Base-by-base conservation (phyloP, 257 asterid species). In the Leptodermis oblonga region DNA sequence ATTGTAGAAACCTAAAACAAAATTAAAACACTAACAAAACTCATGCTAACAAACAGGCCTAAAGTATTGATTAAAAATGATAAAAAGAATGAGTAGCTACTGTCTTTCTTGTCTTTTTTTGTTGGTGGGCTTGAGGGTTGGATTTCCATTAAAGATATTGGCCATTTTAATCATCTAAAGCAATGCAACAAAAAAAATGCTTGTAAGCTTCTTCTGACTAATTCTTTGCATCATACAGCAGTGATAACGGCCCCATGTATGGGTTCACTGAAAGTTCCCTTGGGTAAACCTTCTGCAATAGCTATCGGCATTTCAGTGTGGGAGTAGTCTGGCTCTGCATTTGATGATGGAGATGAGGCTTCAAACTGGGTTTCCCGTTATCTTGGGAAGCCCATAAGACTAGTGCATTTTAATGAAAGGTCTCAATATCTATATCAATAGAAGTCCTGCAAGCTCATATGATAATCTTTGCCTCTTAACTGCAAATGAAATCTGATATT, bases 261-360 rank as follows among this genome's bases (percentile, higher is more conserved):
- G 96, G 77, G 70, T 78, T 72, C 64, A 22, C 86, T 91, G 69
- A 89, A 79, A 71, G 81, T 91, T 55, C 87, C 90, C 41, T 69
- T 91, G 75, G 36, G 33, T 8, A 81, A 78, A 54, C 77, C 85
- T 46, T 23, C 79, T 70, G 68, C 76, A 39, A 74, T 69, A 62
- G 69, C 82, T 59, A 86, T 84, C 9, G 89, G 85, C 43, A 81
- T 89, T 65, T 87, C 96, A 0, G 92, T 89, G 62, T 91, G 96
- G 96, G 95, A 87, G 68, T 91, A 96, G 97, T 68, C 83, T 30
- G 97, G 97, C 48, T 80, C 93, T 69, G 97, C 93, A 11, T 62
- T 82, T 53, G 95, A 91, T 42, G 93, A 91, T 75, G 96, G 97
- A 67, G 78, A 60, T 52, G 84, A 82, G 58, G 95, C 96, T 14